Base-by-base conservation (phyloP, 2,329 filamentous ascomycete genomes). In the Phialophora expanda region DNA sequence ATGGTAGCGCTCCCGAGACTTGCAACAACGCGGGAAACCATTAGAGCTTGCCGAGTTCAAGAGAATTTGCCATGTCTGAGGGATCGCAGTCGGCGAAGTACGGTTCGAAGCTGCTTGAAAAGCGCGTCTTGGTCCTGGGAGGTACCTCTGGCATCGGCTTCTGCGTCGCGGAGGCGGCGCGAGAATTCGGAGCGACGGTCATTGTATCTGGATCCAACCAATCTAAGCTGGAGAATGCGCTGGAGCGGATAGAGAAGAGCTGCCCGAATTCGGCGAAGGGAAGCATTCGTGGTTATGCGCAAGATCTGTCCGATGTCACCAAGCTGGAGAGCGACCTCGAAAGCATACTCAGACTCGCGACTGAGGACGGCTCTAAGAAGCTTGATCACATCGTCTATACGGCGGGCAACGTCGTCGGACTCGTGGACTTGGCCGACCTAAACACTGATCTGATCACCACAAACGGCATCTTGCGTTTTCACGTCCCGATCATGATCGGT, bases 91-190 rank as follows among this genome's bases (percentile, higher is more conserved):
- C 56, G 9, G n/a, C 44, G 20, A 71, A 70, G 67, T 75, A 72
- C 30, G 66, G 59, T 12, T 76, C 76, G 69, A 85, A 84, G 72
- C 82, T 86, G 34, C 66, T 74, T 20, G 75, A 73, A 67, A 73
- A 76, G 24, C 80, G 78, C 38, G 75, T 86, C 62, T 78, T 86
- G 60, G 74, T 86, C 68, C 76, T 85, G 22, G 84, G 84, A 26
- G 84, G 83, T 38, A 82, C 80, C 41, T 78, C 79, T 51, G 84
- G 84, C 61, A 81, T 86, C 50, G 84, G 84, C 48, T 85, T 79
- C 71, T 75, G 73, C 65, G 80, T 83, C 11, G 84, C 84, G 60
- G 80, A 85, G 78, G 82, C 81, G 1, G 75, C 75, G 17, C 73
- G 88, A 41, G 83, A 84, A 60, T 77, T 83, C 41, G 62, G 56